Percentiles rank a stretch among this genome's conserved stretches.
phyloP scores from a whole-genome alignment of 148 eudicot genomes.

The Spergularia marina region DNA sequence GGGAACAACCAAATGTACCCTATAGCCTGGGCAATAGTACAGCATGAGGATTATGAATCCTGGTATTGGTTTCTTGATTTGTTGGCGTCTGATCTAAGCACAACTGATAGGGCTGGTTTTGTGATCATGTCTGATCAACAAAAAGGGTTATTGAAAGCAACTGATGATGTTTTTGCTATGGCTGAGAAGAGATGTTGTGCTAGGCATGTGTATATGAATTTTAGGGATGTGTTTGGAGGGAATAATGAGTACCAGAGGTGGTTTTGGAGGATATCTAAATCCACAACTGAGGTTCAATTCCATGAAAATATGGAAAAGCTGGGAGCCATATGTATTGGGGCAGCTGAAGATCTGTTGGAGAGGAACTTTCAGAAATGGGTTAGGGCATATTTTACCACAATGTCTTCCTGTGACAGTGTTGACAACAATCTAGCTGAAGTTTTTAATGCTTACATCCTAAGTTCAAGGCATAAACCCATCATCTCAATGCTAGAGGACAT shows the following conservation, averaged over 20 bases:
- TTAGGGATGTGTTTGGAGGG: neutral
- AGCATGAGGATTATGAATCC: too few relatives aligned
- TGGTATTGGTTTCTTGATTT: neutral
- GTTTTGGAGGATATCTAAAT: neutral
- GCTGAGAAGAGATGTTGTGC: constrained; percentile 1
- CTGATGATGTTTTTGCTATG: neutral
- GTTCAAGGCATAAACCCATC: too few relatives aligned
- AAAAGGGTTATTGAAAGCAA: neutral
- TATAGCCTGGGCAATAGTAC: too few relatives aligned
- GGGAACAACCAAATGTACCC: too few relatives aligned
- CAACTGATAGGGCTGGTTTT: neutral
- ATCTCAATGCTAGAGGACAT: too few relatives aligned
- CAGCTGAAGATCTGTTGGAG: neutral
- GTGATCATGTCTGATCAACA: neutral
- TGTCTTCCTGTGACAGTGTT: neutral
- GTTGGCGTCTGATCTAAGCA: neutral
- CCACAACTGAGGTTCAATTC: neutral
- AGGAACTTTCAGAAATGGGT: neutral
- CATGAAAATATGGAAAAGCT: neutral
- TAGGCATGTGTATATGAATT: neutral
- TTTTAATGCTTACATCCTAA: neutral
- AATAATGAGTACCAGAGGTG: neutral
- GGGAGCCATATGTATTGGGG: neutral
- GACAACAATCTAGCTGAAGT: neutral
- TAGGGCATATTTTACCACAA: neutral